A percentile compares a stretch with the other conserved stretches of the same genome.
Evolutionary conservation across 805 yeast genomes (phyloP).

Genomic region (Candida xiaguanensis): DNA sequence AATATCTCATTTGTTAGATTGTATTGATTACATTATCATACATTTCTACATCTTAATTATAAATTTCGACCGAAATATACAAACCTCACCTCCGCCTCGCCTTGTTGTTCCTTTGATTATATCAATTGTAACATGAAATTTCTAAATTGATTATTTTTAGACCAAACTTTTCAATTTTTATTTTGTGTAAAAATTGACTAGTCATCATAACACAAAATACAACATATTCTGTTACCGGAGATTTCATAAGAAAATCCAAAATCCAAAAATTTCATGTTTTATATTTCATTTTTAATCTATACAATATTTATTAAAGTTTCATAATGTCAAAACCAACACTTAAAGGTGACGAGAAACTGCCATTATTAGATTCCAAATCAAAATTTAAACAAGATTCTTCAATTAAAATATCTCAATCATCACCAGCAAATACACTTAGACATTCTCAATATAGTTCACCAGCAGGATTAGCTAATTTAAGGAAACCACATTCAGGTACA

Average conservation of each 20-base stretch:
- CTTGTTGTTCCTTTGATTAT: too few relatives aligned
- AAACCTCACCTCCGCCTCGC: too few relatives aligned
- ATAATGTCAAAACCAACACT: neutral
- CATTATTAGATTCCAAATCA: neutral
- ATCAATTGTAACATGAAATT: too few relatives aligned
- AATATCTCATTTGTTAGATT: too few relatives aligned
- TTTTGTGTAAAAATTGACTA: too few relatives aligned
- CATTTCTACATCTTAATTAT: too few relatives aligned
- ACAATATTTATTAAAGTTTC: too few relatives aligned
- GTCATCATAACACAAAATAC: neutral
- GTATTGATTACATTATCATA: too few relatives aligned
- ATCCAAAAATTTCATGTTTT: neutral
- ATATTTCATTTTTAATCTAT: too few relatives aligned
- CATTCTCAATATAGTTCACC: constrained; percentile 6
- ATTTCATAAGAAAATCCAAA: neutral
- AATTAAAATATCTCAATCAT: neutral
- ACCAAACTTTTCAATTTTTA: too few relatives aligned
- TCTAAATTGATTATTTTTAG: too few relatives aligned
- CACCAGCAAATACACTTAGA: neutral
- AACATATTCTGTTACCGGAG: neutral
- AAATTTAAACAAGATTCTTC: neutral
- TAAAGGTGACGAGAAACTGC: neutral
- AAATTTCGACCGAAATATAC: too few relatives aligned
- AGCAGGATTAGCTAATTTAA: constrained; percentile 2
- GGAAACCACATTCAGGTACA: constrained; percentile 1